phyloP scores from a whole-genome alignment of 768 basidiomycete genomes.

The Leccinum subtestaceum region DNA sequence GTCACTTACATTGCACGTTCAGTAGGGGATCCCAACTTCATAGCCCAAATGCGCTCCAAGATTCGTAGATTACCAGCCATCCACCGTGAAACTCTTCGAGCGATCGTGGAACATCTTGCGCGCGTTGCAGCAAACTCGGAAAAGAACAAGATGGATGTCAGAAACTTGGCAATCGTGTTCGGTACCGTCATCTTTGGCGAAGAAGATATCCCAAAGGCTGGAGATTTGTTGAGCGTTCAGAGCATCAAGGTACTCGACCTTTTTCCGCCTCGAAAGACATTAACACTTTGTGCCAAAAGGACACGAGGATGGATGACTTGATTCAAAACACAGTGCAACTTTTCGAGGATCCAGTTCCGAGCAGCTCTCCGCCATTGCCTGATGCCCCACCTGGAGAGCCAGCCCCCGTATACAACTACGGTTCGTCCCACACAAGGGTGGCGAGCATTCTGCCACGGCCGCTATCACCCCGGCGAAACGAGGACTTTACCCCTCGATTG shows the following conservation, averaged over 20 bases:
- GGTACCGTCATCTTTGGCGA: conserved; percentile 88
- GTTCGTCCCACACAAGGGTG: conserved; percentile 69
- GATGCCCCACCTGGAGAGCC: conserved; percentile 69
- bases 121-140: conserved; percentile 63
- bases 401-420: conserved; percentile 55
- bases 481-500: conserved; percentile 73
- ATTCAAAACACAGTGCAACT: conserved; percentile 67
- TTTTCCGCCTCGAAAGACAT: conserved; percentile 32
- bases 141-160: conserved; percentile 91
- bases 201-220: conserved; percentile 79
- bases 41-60: conserved; percentile 80
- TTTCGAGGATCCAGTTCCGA: conserved; percentile 54
- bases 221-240: conserved; percentile 75
- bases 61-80: conserved; percentile 79
- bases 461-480: conserved; percentile 32
- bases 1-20: conserved; percentile 3
- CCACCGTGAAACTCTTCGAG: conserved; percentile 81
- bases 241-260: conserved; percentile 58
- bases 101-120: conserved; percentile 78
- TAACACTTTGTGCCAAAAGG: conserved; percentile 36
- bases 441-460: conserved; percentile 40
- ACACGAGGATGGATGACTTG: conserved; percentile 80
- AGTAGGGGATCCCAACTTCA: conserved; percentile 69
- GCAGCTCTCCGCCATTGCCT: conserved; percentile 66
- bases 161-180: conserved; percentile 90